Base-by-base conservation (phyloP, 306 rosid genomes). In the Glycyrrhiza uralensis region DNA sequence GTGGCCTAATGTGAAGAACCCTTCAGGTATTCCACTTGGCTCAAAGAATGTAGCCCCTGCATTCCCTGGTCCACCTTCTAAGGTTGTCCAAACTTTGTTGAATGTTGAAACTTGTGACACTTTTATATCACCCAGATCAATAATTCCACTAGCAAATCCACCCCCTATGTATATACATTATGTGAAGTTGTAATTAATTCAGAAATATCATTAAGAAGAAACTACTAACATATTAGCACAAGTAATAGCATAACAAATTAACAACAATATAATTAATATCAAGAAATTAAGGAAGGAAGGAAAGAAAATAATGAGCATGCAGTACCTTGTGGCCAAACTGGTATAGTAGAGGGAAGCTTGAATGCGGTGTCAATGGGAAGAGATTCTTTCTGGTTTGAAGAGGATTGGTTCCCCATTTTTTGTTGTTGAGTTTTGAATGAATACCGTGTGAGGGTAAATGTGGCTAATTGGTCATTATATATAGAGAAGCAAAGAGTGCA, bases 311-410 rank as follows among this genome's bases (percentile, higher is more conserved):
- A 38, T 2, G 12, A 75, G 26, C n/a, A 49, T 33, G 23, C n/a
- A 30, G 61, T n/a, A 79, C 82, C 82, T 72, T 71, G 66, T 64
- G 82, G 78, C 82, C 69, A 79, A 44, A 26, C 13, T 72, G 82
- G 82, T 64, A 79, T 7, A 15, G 54, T 57, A 44, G 78, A 12
- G 1, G 82, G 82, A 79, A 72, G 82, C 45, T 72, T 64, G 4
- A 71, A 79, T 4, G 36, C 12, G 11, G 74, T 71, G 54, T 79
- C 74, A 8, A 79, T 64, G 6, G 78, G 78, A 45, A 71, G 78
- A 64, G 54, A 3, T 33, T 42, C 28, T 2, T 19, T 42, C 4
- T 71, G 10, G 52, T 44, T 32, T 4, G 82, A 62, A 78, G 69
- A 32, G 4, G 61, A 6, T 39, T 6, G 22, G 24, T 64, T 79